These are phyloP conservation scores for Trichoderma oligosporum DNA, from an alignment of 2,329 filamentous ascomycete species.

Conservation along the genomic window DNA sequence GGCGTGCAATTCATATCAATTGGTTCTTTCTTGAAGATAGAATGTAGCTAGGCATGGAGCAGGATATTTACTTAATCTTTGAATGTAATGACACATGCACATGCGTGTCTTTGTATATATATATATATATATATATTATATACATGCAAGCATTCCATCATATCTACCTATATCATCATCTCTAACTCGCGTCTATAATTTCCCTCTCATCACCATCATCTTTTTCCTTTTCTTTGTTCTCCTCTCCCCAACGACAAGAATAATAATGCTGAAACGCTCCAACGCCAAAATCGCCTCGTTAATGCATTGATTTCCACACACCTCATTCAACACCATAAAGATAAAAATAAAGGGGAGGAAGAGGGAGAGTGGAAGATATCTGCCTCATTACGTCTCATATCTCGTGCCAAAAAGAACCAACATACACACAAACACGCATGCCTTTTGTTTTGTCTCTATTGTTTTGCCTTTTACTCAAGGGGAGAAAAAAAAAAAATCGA, in stretches of 20 bases:
- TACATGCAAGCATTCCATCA: neutral
- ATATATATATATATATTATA: neutral
- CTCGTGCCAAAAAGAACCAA: neutral
- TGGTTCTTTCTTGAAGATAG: neutral
- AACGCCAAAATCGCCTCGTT: constrained; percentile 15
- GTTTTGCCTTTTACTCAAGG: neutral
- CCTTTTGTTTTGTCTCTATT: neutral
- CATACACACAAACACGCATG: neutral
- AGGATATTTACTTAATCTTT: neutral
- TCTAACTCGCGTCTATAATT: neutral
- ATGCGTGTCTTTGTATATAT: neutral
- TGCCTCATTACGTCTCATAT: neutral
- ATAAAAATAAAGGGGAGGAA: neutral
- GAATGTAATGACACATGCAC: neutral
- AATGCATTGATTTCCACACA: neutral
- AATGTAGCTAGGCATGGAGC: neutral
- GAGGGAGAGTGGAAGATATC: neutral
- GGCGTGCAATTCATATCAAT: neutral
- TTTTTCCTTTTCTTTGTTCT: neutral
- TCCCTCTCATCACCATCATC: no score
- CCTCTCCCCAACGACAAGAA: neutral
- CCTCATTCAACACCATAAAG: neutral
- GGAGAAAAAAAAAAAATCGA: neutral
- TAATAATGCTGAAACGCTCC: constrained; percentile 11
- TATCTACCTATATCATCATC: neutral